Evolutionary conservation across 2,329 filamentous ascomycete genomes (phyloP).

Genomic region (Zasmidium angulare): DNA sequence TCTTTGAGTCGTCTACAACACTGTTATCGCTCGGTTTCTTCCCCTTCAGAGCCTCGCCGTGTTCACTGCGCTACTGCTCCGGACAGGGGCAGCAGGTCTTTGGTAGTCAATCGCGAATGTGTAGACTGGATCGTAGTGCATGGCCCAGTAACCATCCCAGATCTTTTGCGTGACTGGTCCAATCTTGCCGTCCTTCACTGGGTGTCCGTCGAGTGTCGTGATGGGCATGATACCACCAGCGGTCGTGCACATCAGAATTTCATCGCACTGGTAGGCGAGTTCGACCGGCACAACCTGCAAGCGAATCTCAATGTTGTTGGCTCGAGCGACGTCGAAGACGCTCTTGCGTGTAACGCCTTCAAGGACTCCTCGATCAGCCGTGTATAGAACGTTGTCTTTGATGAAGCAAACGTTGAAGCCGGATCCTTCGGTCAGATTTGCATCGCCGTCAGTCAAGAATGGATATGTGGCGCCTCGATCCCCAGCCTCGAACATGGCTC

Average conservation of each 20-base stretch:
- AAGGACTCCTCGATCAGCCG: constrained; percentile 50
- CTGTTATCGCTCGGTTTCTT: too few species aligned
- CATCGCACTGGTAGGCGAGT: constrained; percentile 45
- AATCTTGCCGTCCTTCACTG: constrained; percentile 44
- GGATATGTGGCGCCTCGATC: constrained; percentile 51
- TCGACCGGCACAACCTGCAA: constrained; percentile 47
- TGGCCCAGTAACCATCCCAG: constrained; percentile 53
- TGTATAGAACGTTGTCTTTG: constrained; percentile 48
- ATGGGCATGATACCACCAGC: constrained; percentile 57
- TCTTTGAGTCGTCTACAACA: too few species aligned
- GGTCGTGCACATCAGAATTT: constrained; percentile 56
- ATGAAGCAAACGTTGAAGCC: constrained; percentile 52
- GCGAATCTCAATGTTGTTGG: too few species aligned
- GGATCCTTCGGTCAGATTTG: constrained; percentile 51
- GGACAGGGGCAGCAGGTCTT: too few species aligned
- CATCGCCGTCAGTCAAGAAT: constrained; percentile 53
- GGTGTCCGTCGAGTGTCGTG: constrained; percentile 46
- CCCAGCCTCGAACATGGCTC: constrained; percentile 48
- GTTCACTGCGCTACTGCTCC: too few species aligned
- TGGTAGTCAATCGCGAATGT: too few species aligned
- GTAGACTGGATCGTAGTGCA: constrained; percentile 53
- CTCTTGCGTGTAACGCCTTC: too few species aligned
- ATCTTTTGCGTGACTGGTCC: constrained; percentile 50
- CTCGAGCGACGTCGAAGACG: too few species aligned
- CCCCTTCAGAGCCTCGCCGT: too few species aligned